phyloP scores from a whole-genome alignment of 108 stramenopile genomes.

The Cyclostephanos tholiformis region DNA sequence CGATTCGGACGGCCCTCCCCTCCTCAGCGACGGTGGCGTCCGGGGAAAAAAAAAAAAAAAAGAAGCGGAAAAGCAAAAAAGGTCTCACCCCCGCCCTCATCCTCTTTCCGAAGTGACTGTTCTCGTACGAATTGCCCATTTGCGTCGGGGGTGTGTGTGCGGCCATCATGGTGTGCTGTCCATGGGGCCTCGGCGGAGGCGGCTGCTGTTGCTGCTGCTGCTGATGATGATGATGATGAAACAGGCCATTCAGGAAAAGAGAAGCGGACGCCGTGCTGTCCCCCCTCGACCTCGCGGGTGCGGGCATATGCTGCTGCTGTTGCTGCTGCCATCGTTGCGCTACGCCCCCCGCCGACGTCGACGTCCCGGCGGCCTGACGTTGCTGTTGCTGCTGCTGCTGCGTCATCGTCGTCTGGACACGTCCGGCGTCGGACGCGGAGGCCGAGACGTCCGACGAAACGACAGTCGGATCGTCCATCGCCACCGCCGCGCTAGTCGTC shows the following conservation, averaged over 20 bases:
- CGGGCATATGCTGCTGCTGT: slow-evolving; percentile 21
- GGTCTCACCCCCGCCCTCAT: slow-evolving; percentile 78
- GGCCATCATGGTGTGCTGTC: slow-evolving; percentile 5
- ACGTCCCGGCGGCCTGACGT: not conserved
- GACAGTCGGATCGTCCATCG: slow-evolving; percentile 11
- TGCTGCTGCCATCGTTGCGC: slow-evolving; percentile 4
- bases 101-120: slow-evolving; percentile 81
- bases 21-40: no score
- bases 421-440: slow-evolving; percentile 11
- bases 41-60: slow-evolving; percentile 9
- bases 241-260: slow-evolving; percentile 24
- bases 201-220: slow-evolving; percentile 8
- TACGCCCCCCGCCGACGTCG: not conserved
- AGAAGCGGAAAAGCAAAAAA: not conserved
- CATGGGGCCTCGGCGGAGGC: slow-evolving; percentile 1
- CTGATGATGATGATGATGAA: not conserved
- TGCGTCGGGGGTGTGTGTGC: slow-evolving; percentile 77
- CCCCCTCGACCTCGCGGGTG: slow-evolving; percentile 20
- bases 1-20: no score
- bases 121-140: slow-evolving; percentile 72
- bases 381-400: not conserved
- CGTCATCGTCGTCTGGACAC: not conserved
- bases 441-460: slow-evolving; percentile 23
- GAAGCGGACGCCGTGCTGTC: slow-evolving; percentile 23
- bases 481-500: not conserved